Evolutionary conservation across 2,329 filamentous ascomycete genomes (phyloP).

Genomic region (Trichophaea hybrida): DNA sequence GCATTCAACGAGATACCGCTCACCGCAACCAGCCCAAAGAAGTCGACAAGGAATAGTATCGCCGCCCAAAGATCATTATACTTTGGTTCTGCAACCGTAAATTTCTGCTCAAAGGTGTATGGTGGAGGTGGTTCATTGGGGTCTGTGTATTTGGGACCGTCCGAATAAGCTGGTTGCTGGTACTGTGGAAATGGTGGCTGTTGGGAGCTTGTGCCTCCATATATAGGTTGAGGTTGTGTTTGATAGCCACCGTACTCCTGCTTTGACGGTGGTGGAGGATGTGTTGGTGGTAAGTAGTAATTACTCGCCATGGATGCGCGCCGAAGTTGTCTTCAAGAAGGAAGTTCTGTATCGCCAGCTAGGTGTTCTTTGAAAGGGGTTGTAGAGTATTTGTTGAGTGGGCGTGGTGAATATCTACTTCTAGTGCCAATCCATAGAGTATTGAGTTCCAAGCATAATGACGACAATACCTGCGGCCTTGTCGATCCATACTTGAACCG

Average conservation of each 20-base stretch:
- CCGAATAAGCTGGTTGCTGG: not conserved
- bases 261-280: not conserved
- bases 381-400: too few species aligned
- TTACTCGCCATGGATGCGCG: not conserved
- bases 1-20: conserved; percentile 62
- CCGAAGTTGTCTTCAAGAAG: too few species aligned
- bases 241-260: not conserved
- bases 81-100: conserved; percentile 70
- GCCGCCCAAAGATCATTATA: conserved; percentile 87
- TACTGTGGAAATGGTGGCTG: not conserved
- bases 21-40: conserved; percentile 60
- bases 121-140: conserved; percentile 19
- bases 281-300: not conserved
- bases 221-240: not conserved
- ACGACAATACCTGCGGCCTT: too few species aligned
- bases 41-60: conserved; percentile 58
- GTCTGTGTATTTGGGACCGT: not conserved
- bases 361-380: too few species aligned
- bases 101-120: conserved; percentile 57
- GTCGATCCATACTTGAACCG: too few species aligned
- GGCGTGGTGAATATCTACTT: too few species aligned
- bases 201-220: not conserved
- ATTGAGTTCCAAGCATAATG: too few species aligned
- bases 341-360: too few species aligned
- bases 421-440: too few species aligned